Conservation (phyloP, 345 rosid genomes). For the Dipteronia dyeriana region DNA sequence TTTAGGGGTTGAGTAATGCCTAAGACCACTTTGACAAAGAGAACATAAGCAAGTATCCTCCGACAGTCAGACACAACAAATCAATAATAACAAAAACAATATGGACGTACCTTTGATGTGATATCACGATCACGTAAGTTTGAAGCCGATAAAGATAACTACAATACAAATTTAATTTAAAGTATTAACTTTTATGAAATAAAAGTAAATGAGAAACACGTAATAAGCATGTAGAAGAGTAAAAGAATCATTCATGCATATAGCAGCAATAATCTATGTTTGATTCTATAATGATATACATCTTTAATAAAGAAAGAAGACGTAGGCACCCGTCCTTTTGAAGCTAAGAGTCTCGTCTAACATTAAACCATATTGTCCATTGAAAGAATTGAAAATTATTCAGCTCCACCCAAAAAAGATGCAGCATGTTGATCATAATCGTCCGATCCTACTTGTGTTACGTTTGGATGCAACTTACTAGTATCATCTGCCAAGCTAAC, state of each 20-base stretch:
- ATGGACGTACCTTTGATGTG: slow-evolving; percentile 62
- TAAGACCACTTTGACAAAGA: not conserved
- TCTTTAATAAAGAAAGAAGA: no score
- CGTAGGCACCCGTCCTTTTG: no score
- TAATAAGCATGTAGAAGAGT: not conserved
- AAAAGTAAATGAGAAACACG: not conserved
- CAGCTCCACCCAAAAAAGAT: not conserved
- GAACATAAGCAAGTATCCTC: not conserved
- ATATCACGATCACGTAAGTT: slow-evolving; percentile 72
- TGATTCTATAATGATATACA: not conserved
- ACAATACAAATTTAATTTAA: slow-evolving; percentile 29
- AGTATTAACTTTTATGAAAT: not conserved
- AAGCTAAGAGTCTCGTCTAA: not conserved
- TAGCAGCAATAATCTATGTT: no score
- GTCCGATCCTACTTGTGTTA: no score
- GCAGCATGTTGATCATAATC: no score
- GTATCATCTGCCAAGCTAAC: not conserved
- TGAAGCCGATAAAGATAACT: slow-evolving; percentile 75
- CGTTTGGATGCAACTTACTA: not conserved
- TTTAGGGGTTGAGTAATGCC: no score
- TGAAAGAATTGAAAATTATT: not conserved
- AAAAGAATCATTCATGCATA: not conserved
- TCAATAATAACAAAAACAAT: not conserved
- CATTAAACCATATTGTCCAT: not conserved
- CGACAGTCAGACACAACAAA: not conserved